These are phyloP conservation scores for Colletotrichum liaoningense DNA, from an alignment of 2,329 filamentous ascomycete species.

Conservation along the genomic window DNA sequence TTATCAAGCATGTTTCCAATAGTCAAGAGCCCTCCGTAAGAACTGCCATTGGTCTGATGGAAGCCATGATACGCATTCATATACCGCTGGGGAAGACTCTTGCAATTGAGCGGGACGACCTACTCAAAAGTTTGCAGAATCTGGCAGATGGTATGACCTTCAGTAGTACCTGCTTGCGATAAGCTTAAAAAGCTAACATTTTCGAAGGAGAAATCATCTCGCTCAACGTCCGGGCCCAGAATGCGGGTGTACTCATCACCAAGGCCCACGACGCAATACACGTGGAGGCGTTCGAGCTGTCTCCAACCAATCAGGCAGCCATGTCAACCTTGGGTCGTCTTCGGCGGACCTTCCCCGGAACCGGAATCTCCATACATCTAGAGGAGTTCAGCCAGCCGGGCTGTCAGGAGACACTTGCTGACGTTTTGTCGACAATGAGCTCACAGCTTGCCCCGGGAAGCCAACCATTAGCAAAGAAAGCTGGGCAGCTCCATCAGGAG, in stretches of 20 bases:
- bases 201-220: slow-evolving; percentile 38
- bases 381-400: slow-evolving; percentile 24
- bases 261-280: slow-evolving; percentile 33
- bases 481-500: slow-evolving; percentile 49
- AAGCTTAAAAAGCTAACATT: background rate
- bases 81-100: background rate
- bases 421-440: slow-evolving; percentile 44
- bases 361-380: slow-evolving; percentile 37
- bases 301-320: slow-evolving; percentile 40
- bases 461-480: slow-evolving; percentile 48
- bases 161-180: background rate
- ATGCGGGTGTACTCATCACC: slow-evolving; percentile 47
- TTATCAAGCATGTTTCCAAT: background rate
- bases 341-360: slow-evolving; percentile 42
- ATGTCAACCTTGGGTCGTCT: slow-evolving; percentile 45
- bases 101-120: background rate
- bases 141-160: background rate
- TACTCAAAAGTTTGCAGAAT: background rate
- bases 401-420: slow-evolving; percentile 39
- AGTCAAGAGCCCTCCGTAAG: background rate
- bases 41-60: background rate
- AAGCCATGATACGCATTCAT: background rate
- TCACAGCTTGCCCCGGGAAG: slow-evolving; percentile 38
- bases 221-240: slow-evolving; percentile 46
- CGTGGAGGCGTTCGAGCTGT: slow-evolving; percentile 49